Conservation (phyloP, 108 stramenopile genomes). For the Discostella stelligeroides region DNA sequence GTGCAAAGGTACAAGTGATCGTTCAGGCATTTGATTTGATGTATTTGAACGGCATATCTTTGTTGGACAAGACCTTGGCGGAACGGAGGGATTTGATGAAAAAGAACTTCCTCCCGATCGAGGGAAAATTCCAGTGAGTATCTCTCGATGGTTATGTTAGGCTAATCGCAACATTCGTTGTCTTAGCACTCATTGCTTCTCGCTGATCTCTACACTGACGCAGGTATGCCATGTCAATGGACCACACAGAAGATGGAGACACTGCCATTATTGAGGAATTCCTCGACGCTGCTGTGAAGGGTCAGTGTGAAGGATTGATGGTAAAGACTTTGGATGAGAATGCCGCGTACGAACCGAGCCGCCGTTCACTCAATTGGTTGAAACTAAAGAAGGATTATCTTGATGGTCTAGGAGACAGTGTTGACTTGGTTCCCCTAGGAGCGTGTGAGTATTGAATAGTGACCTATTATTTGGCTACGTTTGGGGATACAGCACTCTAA, state of each 20-base stretch:
- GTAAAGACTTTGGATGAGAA: constrained; percentile 96
- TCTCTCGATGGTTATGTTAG: too few relatives aligned
- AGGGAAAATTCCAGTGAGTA: constrained; percentile 92
- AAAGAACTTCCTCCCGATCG: constrained; percentile 80
- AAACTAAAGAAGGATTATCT: constrained; percentile 99
- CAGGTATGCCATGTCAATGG: constrained; percentile 57
- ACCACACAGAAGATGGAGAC: constrained; percentile 75
- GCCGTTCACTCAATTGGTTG: constrained; percentile 98
- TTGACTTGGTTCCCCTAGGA: constrained; percentile 98
- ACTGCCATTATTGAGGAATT: constrained; percentile 92
- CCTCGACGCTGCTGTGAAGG: constrained; percentile 94
- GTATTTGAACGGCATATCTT: constrained; percentile 94
- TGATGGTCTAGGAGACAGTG: constrained; percentile 97
- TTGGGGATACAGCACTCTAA: neutral
- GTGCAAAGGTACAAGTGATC: constrained; percentile 95
- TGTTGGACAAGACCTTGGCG: constrained; percentile 78
- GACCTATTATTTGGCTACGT: neutral
- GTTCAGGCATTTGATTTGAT: constrained; percentile 99
- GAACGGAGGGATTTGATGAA: constrained; percentile 86
- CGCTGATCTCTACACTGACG: constrained; percentile 4
- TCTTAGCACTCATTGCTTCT: neutral
- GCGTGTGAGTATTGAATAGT: constrained; percentile 57
- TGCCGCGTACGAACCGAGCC: constrained; percentile 94
- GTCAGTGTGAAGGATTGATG: constrained; percentile 99
- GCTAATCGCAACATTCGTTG: too few relatives aligned